These are phyloP conservation scores for Coelastrella sp. DNA, from an alignment of 139 green algal species.

Conservation along the genomic window DNA sequence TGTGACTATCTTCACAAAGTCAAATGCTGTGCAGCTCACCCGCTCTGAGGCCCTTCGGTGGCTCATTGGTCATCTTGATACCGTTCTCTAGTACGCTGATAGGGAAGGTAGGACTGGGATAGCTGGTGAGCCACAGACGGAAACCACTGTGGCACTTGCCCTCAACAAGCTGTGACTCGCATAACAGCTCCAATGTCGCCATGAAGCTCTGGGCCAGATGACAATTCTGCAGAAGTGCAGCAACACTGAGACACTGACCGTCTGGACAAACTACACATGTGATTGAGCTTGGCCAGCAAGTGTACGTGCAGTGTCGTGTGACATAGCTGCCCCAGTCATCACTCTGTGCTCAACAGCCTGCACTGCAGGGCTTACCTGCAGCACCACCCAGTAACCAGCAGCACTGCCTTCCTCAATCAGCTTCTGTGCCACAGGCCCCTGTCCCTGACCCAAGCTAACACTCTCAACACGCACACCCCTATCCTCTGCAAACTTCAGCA, in stretches of 20 bases:
- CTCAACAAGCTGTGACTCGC: conserved; percentile 75
- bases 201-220: conserved; percentile 84
- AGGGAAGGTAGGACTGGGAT: conserved; percentile 79
- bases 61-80: conserved; percentile 85
- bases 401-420: conserved; percentile 72
- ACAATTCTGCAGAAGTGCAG: conserved; percentile 71
- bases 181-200: conserved; percentile 80
- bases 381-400: conserved; percentile 83
- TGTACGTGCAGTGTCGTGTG: no score
- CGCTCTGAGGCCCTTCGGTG: conserved; percentile 69
- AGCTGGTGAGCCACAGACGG: conserved; percentile 83
- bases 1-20: not conserved
- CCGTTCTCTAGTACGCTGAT: conserved; percentile 79
- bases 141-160: conserved; percentile 69
- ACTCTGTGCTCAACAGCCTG: not conserved
- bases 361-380: conserved; percentile 43
- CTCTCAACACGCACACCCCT: conserved; percentile 69
- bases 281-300: no score
- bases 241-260: not conserved
- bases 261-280: no score
- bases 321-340: no score
- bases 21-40: not conserved
- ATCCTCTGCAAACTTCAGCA: conserved; percentile 86
- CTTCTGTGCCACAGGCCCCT: conserved; percentile 77
- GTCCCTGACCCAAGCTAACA: conserved; percentile 85